Evolutionary conservation across 208 protist genomes (phyloP), one percentile per base, ranked within the genome.

Genomic region (Wallacemonas sp.): DNA sequence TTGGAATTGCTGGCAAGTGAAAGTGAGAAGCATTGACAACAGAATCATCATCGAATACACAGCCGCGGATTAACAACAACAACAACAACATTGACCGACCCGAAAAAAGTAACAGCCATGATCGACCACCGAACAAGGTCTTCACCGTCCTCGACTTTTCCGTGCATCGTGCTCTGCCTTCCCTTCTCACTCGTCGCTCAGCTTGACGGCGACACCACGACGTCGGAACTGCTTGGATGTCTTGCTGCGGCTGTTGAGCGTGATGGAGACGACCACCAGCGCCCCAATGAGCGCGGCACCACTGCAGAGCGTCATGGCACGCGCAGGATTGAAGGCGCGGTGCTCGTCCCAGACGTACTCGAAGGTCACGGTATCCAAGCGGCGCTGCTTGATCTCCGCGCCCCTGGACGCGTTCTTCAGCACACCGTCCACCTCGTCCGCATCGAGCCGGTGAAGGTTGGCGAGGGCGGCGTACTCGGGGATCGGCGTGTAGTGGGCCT

Each of bases 261-360:
- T 76, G 5, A 79, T 57, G 26, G 79, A 41, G n/a, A 70, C 28
- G 29, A 81, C 61, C 28, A 79, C 62, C 45, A 86, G 68, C 31
- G 79, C 66, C 7, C 67, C 67, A n/a, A 82, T 36, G 26, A 90
- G 42, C 2, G 72, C 61, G 2, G 77, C 69, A 18, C 70, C 72
- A 38, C 76, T 76, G 57, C 82, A 88, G 2, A 84, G 32, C 8
- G 76, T 82, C n/a, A 89, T 32, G 5, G 82, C 86, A 1, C 71
- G 72, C 26, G 70, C 61, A 3, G 85, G 73, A 69, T 89, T 94
- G 73, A 87, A 94, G 14, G 81, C 55, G 0, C 83, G 69, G 61
- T 87, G 75, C 52, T 94, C 85, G 20, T 66, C 55, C 88, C 88
- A 94, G 18, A 77, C 41, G 54, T 83, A 90, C 12, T 61, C 36